Evolutionary conservation across 495 filamentous ascomycete species (phyloP), one percentile per base, ranked within the genome.

Genomic region (Trichoderma reesei): DNA sequence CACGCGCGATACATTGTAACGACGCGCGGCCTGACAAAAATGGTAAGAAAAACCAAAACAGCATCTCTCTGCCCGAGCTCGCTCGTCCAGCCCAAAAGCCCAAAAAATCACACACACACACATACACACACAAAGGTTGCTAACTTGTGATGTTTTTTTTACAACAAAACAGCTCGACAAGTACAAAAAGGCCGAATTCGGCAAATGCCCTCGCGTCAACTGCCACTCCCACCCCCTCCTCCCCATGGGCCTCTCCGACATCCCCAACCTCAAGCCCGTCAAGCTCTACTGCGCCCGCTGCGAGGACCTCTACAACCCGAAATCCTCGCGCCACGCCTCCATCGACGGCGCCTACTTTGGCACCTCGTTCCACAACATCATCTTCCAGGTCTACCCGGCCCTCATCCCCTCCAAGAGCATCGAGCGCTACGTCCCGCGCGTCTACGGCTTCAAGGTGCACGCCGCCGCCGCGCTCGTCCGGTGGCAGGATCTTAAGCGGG

Each of bases 261-360:
- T 91, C 1, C 84, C 94, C 37, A 88, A 90, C 73, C 78, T 83
- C 67, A 93, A 90, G 70, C 85, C 92, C 11, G 95, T 96, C 60
- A 97, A 96, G 72, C 88, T 99, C 51, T 98, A 95, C 82, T 99
- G 94, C 76, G 86, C 90, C 20, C 89, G 90, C 66, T 99, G 94
- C 80, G 94, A 99, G 79, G 94, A 99, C 71, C 85, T 96, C 64
- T 99, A 99, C 82, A 97, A 97, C 75, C 94, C 94, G 39, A 99
- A 99, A 76, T 98, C 94, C 6, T 94, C 92, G 13, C 91, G 94
- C 59, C 94, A 99, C 74, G 89, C 90, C 51, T 82, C 86, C 59
- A 96, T 99, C 73, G 94, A 99, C 73, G 94, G 94, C 63, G 94
- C 94, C 64, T 98, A 98, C 80, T 98, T 98, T 64, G 94, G 95